A percentile compares a stretch with the other conserved stretches of the same genome.
These are phyloP conservation scores for Penicillium olsonii DNA, from an alignment of 2,329 filamentous ascomycete species.

Conservation along the genomic window DNA sequence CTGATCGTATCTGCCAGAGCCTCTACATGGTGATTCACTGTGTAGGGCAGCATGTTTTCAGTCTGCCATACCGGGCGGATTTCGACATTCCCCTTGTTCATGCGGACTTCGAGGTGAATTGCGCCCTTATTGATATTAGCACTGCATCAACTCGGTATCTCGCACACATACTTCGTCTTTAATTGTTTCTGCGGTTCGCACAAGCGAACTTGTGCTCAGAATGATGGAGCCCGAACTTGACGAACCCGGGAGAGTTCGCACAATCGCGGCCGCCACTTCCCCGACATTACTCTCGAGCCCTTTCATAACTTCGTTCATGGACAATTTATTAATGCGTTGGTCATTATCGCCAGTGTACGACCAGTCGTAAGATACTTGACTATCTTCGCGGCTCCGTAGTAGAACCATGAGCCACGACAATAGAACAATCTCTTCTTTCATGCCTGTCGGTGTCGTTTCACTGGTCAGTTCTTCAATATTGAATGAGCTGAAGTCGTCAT, in stretches of 20 bases:
- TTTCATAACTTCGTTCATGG: constrained; percentile 36
- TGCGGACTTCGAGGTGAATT: constrained; percentile 36
- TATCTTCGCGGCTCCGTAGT: constrained; percentile 45
- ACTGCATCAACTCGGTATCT: background rate
- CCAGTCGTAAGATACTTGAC: constrained; percentile 44
- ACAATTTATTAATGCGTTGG: constrained; percentile 25
- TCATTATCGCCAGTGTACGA: constrained; percentile 27
- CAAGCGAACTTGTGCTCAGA: constrained; percentile 28
- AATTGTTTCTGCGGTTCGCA: constrained; percentile 14
- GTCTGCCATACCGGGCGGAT: constrained; percentile 47
- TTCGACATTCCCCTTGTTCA: constrained; percentile 31
- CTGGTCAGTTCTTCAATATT: constrained; percentile 34
- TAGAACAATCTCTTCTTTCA: constrained; percentile 46
- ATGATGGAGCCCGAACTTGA: constrained; percentile 16
- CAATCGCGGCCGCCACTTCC: constrained; percentile 30
- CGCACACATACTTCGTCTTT: constrained; percentile 25
- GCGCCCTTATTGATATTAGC: constrained; percentile 26
- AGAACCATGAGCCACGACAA: constrained; percentile 50
- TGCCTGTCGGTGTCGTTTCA: constrained; percentile 34
- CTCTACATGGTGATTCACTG: constrained; percentile 46
- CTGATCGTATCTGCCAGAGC: constrained; percentile 46
- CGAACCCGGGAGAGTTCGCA: constrained; percentile 21
- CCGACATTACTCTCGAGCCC: constrained; percentile 34
- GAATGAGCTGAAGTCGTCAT: constrained; percentile 25
- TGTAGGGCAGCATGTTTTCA: constrained; percentile 45